These are phyloP conservation scores for Penicillium oxalicum DNA, from an alignment of 2,329 filamentous ascomycete genomes.

Conservation along the genomic window DNA sequence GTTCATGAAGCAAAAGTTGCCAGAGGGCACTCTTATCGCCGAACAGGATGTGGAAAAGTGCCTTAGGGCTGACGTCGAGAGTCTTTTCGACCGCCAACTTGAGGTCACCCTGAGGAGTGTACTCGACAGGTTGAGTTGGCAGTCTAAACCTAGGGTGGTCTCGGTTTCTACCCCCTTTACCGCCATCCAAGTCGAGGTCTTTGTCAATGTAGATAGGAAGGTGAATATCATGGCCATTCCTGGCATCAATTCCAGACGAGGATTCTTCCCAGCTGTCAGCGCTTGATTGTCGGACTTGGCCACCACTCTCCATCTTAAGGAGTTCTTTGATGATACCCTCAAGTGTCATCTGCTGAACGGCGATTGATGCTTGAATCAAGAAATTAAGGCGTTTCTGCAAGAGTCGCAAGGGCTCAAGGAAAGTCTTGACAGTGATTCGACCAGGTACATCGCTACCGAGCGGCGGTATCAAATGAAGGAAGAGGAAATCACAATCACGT, in stretches of 20 bases:
- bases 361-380: conserved; percentile 71
- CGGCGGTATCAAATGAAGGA: conserved; percentile 67
- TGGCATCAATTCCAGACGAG: conserved; percentile 51
- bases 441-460: conserved; percentile 59
- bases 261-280: conserved; percentile 90
- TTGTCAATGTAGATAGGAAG: conserved; percentile 58
- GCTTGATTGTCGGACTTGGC: conserved; percentile 60
- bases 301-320: conserved; percentile 64
- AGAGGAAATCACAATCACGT: conserved; percentile 87
- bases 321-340: conserved; percentile 66
- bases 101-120: conserved; percentile 76
- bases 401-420: conserved; percentile 78
- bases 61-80: conserved; percentile 88
- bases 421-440: conserved; percentile 82
- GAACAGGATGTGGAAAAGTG: conserved; percentile 91
- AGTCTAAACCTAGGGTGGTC: conserved; percentile 69
- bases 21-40: conserved; percentile 95
- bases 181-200: conserved; percentile 47
- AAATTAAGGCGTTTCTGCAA: conserved; percentile 80
- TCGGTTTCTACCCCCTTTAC: conserved; percentile 31
- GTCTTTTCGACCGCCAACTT: conserved; percentile 69
- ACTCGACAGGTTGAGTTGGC: conserved; percentile 72
- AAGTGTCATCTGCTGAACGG: conserved; percentile 62
- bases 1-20: conserved; percentile 80
- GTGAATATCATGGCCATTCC: conserved; percentile 50